Percentiles rank a stretch among this genome's conserved stretches.
phyloP scores from a whole-genome alignment of 768 basidiomycete species.

The Amanita pseudoporphyria region DNA sequence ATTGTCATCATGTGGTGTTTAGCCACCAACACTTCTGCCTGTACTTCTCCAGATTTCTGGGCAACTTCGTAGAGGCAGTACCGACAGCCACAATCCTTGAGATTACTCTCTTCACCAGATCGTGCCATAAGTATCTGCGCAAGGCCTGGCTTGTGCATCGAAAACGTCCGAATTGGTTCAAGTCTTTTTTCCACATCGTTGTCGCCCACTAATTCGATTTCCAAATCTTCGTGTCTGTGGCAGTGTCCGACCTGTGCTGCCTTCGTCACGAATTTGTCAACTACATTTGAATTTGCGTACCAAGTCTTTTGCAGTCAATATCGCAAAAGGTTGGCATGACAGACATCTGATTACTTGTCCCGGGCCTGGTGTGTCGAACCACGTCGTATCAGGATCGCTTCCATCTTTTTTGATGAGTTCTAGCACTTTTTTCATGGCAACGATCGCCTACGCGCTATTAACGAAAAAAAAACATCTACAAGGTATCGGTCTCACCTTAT shows the following conservation, averaged over 20 bases:
- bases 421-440: background rate
- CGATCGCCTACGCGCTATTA: background rate
- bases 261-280: background rate
- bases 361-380: background rate
- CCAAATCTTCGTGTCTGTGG: slow-evolving; percentile 5
- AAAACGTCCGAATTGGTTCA: background rate
- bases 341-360: background rate
- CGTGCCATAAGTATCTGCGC: background rate
- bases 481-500: background rate
- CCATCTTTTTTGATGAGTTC: background rate
- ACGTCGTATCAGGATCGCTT: too few relatives aligned
- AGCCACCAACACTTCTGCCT: background rate
- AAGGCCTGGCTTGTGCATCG: background rate
- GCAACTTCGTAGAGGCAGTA: background rate
- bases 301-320: background rate
- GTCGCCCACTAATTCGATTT: background rate
- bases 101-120: background rate
- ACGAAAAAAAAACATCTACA: background rate
- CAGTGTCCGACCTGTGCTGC: background rate
- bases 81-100: slow-evolving; percentile 1
- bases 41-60: background rate
- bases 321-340: slow-evolving; percentile 2
- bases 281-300: background rate
- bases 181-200: background rate
- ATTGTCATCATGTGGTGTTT: background rate